phyloP scores from a whole-genome alignment of 148 eudicot species.

The Silene uniflora region DNA sequence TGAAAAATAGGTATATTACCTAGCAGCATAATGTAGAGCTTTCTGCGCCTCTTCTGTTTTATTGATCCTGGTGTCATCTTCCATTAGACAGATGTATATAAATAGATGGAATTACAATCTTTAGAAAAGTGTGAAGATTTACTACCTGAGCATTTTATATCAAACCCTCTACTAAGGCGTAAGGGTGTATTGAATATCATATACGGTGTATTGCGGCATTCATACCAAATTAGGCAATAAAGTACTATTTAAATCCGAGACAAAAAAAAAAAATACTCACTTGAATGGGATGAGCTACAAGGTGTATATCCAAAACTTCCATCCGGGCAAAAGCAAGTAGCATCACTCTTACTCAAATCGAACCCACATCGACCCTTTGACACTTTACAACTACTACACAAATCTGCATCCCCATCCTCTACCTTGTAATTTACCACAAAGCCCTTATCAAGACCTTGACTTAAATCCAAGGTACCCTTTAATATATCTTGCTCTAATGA shows the following conservation, averaged over 20 bases:
- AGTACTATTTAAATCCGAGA: neutral
- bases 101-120: neutral
- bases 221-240: too few relatives aligned
- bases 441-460: constrained; percentile 19
- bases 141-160: too few relatives aligned
- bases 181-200: too few relatives aligned
- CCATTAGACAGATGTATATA: constrained; percentile 6
- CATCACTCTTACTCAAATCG: constrained; percentile 6
- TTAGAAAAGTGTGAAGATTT: too few relatives aligned
- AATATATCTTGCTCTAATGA: constrained; percentile 17
- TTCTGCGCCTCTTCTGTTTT: constrained; percentile 9
- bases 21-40: constrained; percentile 15
- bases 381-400: constrained; percentile 13
- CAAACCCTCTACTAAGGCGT: too few relatives aligned
- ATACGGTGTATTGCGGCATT: too few relatives aligned
- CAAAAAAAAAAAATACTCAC: neutral
- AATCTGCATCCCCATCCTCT: neutral
- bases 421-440: constrained; percentile 23
- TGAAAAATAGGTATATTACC: constrained; percentile 6
- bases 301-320: constrained; percentile 21
- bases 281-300: neutral
- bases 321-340: constrained; percentile 29
- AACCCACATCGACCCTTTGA: constrained; percentile 29
- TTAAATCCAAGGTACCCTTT: neutral
- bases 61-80: constrained; percentile 24